phyloP scores from a whole-genome alignment of 1,284 basidiomycete genomes.

The Pseudozyma flocculosa region DNA sequence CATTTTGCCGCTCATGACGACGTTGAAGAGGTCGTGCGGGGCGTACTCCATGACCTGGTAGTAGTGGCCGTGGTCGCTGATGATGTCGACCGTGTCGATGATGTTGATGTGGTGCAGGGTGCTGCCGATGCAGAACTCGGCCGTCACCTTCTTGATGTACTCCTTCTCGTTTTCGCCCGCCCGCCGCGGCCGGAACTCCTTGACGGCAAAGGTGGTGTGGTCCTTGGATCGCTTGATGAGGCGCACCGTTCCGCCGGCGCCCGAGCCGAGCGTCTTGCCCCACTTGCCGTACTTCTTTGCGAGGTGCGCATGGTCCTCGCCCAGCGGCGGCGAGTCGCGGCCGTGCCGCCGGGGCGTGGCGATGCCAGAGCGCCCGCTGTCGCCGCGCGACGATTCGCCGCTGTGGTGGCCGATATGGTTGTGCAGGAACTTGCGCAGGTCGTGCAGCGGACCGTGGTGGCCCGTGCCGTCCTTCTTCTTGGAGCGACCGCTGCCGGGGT shows the following conservation, averaged over 20 bases:
- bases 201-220: conserved; percentile 82
- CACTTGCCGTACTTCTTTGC: conserved; percentile 99
- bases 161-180: conserved; percentile 87
- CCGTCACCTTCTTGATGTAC: conserved; percentile 98
- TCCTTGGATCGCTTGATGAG: conserved; percentile 76
- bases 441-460: conserved; percentile 44
- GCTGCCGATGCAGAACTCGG: conserved; percentile 96
- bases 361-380: conserved; percentile 34
- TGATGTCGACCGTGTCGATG: conserved; percentile 97
- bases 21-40: conserved; percentile 94
- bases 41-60: conserved; percentile 90
- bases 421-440: conserved; percentile 48
- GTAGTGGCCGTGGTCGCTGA: conserved; percentile 94
- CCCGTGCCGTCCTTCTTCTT: conserved; percentile 47
- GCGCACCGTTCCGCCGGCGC: conserved; percentile 94
- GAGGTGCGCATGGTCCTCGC: conserved; percentile 74
- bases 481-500: conserved; percentile 1
- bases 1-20: conserved; percentile 99
- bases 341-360: conserved; percentile 48
- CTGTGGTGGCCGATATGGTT: conserved; percentile 54
- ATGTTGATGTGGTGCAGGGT: conserved; percentile 83
- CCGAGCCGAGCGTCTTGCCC: conserved; percentile 90
- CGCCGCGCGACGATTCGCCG: conserved; percentile 27
- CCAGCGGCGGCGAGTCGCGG: conserved; percentile 58
- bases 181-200: conserved; percentile 90